phyloP scores from a whole-genome alignment of 306 rosid species.

The Purshia tridentata region DNA sequence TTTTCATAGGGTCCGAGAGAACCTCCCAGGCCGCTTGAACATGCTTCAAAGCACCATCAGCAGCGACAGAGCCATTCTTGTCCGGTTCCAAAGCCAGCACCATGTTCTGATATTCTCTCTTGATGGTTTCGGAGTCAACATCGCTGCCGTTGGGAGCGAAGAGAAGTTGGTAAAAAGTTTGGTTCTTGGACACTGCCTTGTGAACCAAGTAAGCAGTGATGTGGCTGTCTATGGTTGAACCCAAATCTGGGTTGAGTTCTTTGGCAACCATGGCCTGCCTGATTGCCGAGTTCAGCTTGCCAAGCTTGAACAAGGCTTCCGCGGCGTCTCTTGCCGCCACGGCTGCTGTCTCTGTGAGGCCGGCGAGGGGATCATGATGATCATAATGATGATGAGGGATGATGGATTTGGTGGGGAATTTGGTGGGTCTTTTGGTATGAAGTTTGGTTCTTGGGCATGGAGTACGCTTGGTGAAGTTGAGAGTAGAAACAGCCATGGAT shows the following conservation, averaged over 20 bases:
- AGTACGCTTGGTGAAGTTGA: too few species aligned
- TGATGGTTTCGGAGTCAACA: neutral
- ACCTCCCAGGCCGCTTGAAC: neutral
- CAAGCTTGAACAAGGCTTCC: neutral
- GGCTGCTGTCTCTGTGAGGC: neutral
- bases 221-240: neutral
- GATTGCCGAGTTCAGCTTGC: neutral
- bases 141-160: too few species aligned
- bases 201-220: neutral
- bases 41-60: slow-evolving; percentile 12
- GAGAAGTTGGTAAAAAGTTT: too few species aligned
- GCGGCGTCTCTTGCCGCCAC: neutral
- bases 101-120: neutral
- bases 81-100: slow-evolving; percentile 9
- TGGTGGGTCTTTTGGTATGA: too few species aligned
- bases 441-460: too few species aligned
- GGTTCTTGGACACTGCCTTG: neutral
- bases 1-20: neutral
- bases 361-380: neutral
- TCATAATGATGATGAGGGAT: too few species aligned
- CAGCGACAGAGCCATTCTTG: neutral
- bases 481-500: too few species aligned
- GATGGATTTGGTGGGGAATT: too few species aligned
- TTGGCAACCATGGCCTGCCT: slow-evolving; percentile 6
- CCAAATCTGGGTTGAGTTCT: neutral